Evolutionary conservation across 768 basidiomycete genomes (phyloP).

Genomic region (Tricholomella constricta): DNA sequence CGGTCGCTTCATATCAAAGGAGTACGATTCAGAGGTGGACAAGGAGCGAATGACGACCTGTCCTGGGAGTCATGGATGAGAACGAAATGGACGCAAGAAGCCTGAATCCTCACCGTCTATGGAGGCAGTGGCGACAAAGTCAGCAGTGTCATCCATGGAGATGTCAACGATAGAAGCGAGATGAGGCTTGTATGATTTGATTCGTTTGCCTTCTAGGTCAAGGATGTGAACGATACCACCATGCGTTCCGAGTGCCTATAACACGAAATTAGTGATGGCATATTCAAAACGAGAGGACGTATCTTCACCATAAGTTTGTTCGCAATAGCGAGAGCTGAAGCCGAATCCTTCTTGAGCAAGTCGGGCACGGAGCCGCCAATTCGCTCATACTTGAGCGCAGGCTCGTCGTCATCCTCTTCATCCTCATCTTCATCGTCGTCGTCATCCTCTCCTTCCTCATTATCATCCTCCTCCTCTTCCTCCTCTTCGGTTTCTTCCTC

Average conservation of each 20-base stretch:
- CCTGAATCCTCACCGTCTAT: constrained; percentile 75
- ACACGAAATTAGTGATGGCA: constrained; percentile 12
- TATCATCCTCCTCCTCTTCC: constrained; percentile 23
- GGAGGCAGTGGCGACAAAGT: constrained; percentile 90
- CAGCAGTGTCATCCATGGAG: constrained; percentile 77
- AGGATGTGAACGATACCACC: constrained; percentile 89
- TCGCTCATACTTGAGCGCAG: constrained; percentile 87
- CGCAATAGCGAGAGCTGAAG: constrained; percentile 78
- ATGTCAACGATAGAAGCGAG: constrained; percentile 86
- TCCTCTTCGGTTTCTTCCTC: constrained; percentile 27
- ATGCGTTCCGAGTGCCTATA: constrained; percentile 89
- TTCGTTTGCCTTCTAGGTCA: constrained; percentile 72
- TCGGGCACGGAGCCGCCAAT: constrained; percentile 73
- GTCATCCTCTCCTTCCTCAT: constrained; percentile 44
- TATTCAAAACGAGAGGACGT: not conserved
- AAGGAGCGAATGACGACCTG: constrained; percentile 88
- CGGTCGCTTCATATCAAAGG: constrained; percentile 90
- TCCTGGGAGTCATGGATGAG: constrained; percentile 52
- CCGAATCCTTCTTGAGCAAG: constrained; percentile 86
- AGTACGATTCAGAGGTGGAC: constrained; percentile 75
- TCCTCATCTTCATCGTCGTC: constrained; percentile 58
- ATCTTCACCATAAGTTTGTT: constrained; percentile 65
- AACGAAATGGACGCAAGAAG: not conserved
- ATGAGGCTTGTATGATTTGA: constrained; percentile 92
- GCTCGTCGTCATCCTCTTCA: constrained; percentile 87